Percentiles rank a stretch among this genome's conserved stretches.
phyloP scores from a whole-genome alignment of 805 yeast genomes.

The Wickerhamomyces silvicola region DNA sequence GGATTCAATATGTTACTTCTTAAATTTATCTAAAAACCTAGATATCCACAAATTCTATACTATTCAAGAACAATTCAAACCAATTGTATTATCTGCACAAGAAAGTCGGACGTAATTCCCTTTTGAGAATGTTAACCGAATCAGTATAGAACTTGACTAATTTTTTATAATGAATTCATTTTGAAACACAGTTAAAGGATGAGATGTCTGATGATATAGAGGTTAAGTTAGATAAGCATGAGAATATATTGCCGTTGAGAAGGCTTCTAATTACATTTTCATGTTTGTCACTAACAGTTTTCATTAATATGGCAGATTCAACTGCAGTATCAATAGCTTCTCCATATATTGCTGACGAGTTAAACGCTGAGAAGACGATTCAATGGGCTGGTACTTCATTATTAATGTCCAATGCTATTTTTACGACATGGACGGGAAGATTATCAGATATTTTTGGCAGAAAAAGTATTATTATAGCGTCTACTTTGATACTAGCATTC shows the following conservation, averaged over 20 bases:
- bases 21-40: too few species aligned
- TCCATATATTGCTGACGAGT: constrained; percentile 40
- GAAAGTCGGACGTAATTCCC: too few species aligned
- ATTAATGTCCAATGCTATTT: constrained; percentile 43
- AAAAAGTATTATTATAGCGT: constrained; percentile 35
- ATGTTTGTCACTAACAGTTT: constrained; percentile 4
- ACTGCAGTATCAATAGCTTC: constrained; percentile 7
- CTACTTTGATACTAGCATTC: constrained; percentile 32
- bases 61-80: too few species aligned
- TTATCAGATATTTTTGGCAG: constrained; percentile 51
- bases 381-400: constrained; percentile 57
- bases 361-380: constrained; percentile 40
- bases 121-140: too few species aligned
- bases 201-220: too few species aligned
- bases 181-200: too few species aligned
- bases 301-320: constrained; percentile 8
- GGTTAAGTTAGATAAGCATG: too few species aligned
- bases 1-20: too few species aligned
- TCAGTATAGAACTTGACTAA: too few species aligned
- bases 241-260: constrained; percentile 5
- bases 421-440: constrained; percentile 48
- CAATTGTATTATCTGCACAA: too few species aligned
- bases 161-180: too few species aligned
- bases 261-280: constrained; percentile 3
- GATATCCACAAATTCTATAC: too few species aligned